Evolutionary conservation across 176 grass and related monocot genomes (phyloP), one percentile per base, ranked within the genome.

Genomic region (Stipa capillata): DNA sequence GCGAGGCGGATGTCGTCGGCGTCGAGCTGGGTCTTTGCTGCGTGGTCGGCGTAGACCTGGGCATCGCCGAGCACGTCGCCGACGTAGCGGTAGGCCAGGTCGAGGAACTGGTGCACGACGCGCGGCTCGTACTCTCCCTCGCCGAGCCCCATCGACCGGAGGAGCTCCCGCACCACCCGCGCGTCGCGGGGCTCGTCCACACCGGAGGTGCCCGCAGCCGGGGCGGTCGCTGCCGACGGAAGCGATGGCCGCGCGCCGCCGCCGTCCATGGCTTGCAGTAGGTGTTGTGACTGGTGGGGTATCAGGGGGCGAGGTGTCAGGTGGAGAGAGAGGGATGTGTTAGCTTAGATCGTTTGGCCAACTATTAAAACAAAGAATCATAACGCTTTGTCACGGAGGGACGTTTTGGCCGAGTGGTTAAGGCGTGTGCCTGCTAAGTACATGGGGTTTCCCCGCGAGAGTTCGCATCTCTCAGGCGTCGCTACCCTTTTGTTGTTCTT

Each of bases 361-460:
- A 50, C 0, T 0, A 4, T 25, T 3, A 2, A 33, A n/a, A n/a
- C n/a, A n/a, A n/a, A n/a, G 2, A 0, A 17, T 6, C 16, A 3
- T 0, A 34, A n/a, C n/a, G n/a, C n/a, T 0, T 0, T 0, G 0
- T 3, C n/a, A n/a, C n/a, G n/a, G 28, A 28, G 13, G 1, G 91
- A 83, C 87, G 90, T 78, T 94, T 97, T 97, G 92, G 92, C 89
- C 95, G 92, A 97, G 95, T 97, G 95, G 95, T 97, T 97, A 97
- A 97, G 94, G 94, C 94, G 91, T 92, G 94, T 94, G 92, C 91
- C 95, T 97, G 91, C 92, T 94, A 97, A 97, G 95, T 94, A 97
- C 95, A 94, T 97, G 95, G 92, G 92, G 83, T 92, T 85, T 72
- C 81, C 88, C 92, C 88, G 88, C 91, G 88, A 94, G 82, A 94